Base-by-base conservation (phyloP, 768 basidiomycete genomes). In the Fomitopsis pulvina region DNA sequence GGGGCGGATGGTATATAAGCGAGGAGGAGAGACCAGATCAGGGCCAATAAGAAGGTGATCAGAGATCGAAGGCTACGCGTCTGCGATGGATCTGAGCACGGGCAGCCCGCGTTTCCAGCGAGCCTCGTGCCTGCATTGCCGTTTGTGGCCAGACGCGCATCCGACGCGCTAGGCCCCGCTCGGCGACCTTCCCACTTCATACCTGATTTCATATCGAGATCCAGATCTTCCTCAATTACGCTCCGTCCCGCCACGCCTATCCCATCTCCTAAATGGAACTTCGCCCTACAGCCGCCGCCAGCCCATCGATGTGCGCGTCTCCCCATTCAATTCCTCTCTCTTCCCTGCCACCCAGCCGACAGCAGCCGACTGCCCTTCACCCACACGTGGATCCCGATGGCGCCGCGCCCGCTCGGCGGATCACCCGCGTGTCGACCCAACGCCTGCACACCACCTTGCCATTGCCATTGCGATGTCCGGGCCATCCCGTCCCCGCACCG, bases 41-140 rank as follows among this genome's bases (percentile, higher is more conserved):
- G 61, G 61, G 61, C 61, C 54, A 52, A 57, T 57, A 53, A 58
- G 61, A 60, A 58, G 59, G 54, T 59, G 61, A 63, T 63, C 61
- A 60, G 53, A 60, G 61, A 62, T 60, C 61, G 51, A 55, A 51
- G 54, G 18, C 42, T 48, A 18, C 49, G 53, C 56, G 56, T 38
- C 47, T 52, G 47, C 29, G 57, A 58, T 56, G 54, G 39, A 58
- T 57, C 57, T 53, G 48, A 28, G 22, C 37, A 38, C 41, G 47
- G 29, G 50, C 53, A 48, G 32, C 20, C n/a, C 37, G 46, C 24
- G 25, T 32, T 47, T 26, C 45, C 45, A 47, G 47, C 38, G 21
- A 12, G 40, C 39, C 47, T 41, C 45, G 45, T 48, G 47, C 25
- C 39, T 38, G 46, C 46, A 38, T 38, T 47, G 21, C 34, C 46